Base-by-base conservation (phyloP, 2,329 filamentous ascomycete genomes). In the Sporothrix curviconia region DNA sequence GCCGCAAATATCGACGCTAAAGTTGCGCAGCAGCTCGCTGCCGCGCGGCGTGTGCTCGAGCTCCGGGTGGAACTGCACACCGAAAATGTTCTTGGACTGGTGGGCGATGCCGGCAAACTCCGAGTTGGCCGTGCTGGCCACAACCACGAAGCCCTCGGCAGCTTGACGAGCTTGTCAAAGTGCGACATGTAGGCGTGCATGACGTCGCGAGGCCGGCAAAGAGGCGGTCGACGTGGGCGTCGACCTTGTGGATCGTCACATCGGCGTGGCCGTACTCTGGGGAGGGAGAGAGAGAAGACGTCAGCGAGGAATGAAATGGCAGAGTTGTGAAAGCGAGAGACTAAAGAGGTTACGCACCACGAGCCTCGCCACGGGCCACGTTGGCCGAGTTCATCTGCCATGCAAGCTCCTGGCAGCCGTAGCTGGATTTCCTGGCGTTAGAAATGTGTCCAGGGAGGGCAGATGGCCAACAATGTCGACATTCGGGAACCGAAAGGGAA, bases 1-100 rank as follows among this genome's bases (percentile, higher is more conserved):
- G 30, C 83, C 80, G 72, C 92, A 97, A 62, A 97, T 95, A 19
- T 81, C 78, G 59, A 95, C 79, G 12, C 84, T 85, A 67, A 96
- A 97, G 78, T 97, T 97, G 68, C 80, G 74, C 44, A 96, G 77
- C 5, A 96, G 68, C 28, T 87, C 76, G 9, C 70, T 86, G 34
- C 92, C 91, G 57, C 80, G 77, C 8, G 82, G 78, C 0, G 87
- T 91, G 22, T 64, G 62, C 51, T 59, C 64, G 34, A 96, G 81
- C 70, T 96, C 92, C 1, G 92, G 91, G 71, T 96, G 92, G 71
- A 96, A 92, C 69, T 96, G 92, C 47, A 96, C 82, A 56, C 79
- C 89, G 66, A 84, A 95, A 63, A 89, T 83, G 34, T 84, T 83
- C 74, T 86, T 83, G 5, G 74, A 71, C 70, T 82, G 68, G 69